A percentile compares a stretch with the other conserved stretches of the same genome.
Conservation (phyloP, 345 rosid genomes). For the Pugionium dolabratum region DNA sequence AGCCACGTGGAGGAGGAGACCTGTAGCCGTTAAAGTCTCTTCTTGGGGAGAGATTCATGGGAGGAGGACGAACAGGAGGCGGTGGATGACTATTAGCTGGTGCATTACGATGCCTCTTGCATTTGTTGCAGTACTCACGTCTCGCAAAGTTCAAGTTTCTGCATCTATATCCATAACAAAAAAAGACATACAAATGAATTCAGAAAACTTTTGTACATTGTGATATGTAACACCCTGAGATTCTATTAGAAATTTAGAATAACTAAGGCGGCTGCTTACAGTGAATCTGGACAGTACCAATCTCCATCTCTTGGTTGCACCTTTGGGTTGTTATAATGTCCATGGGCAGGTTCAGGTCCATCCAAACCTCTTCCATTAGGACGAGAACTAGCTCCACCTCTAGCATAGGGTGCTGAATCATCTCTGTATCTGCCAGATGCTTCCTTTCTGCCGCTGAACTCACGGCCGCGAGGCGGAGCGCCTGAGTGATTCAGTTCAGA, state of each 20-base stretch:
- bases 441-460: conserved; percentile 59
- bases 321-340: conserved; percentile 56
- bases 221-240: neutral
- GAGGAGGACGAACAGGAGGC: conserved; percentile 60
- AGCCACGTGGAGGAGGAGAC: conserved; percentile 60
- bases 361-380: conserved; percentile 64
- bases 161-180: conserved; percentile 51
- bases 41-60: conserved; percentile 58
- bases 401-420: conserved; percentile 60
- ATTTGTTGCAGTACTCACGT: conserved; percentile 70
- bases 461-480: conserved; percentile 52
- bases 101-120: conserved; percentile 65
- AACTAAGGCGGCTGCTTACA: conserved; percentile 48
- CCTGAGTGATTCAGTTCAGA: conserved; percentile 63
- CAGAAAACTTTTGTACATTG: neutral
- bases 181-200: conserved; percentile 3
- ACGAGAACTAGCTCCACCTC: conserved; percentile 68
- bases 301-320: conserved; percentile 95
- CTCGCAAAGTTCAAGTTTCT: conserved; percentile 86
- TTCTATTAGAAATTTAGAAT: conserved; percentile 2
- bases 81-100: conserved; percentile 58
- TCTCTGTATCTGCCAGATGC: conserved; percentile 62
- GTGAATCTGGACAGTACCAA: conserved; percentile 71
- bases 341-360: conserved; percentile 64
- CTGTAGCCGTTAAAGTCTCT: conserved; percentile 63